Base-by-base conservation (phyloP, 1,284 basidiomycete genomes). In the Trametes sp. region DNA sequence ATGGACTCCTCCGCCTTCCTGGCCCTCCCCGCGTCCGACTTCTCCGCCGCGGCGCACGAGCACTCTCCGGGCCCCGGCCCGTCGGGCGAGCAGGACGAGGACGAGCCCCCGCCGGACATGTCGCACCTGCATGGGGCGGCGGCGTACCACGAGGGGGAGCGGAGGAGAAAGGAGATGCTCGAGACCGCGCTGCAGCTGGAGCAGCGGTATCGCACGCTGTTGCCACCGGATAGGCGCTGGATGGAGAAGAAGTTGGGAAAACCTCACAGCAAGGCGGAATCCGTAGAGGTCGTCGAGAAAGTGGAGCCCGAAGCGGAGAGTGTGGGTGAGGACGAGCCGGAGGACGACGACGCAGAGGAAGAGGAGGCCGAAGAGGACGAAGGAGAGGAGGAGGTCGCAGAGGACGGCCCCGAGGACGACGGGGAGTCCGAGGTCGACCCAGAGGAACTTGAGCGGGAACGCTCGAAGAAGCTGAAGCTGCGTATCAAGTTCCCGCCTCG, bases 1-100 rank as follows among this genome's bases (percentile, higher is more conserved):
- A 89, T 93, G 85, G 92, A 94, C 66, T 75, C 83, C 46, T 76
- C 83, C 53, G 86, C 88, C 1, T 94, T 93, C 75, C 82, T 91
- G 38, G 71, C 80, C 29, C 78, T 92, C 48, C 83, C 88, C 51
- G 82, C 84, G 7, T 77, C 83, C 19, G 80, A 80, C 31, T 90
- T 92, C 71, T 38, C 57, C 10, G 53, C 59, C 4, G 57, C 7
- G 44, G 5, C 61, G 56, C 29, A 50, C 54, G 26, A 58, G 62
- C n/a, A 58, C 54, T n/a, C 2, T 19, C 14, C 45, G n/a, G n/a
- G n/a, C 24, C 61, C 68, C 7, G 55, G 57, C 26, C 35, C 55
- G 1, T 51, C 57, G 5, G 31, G 31, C n/a, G 26, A 58, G 53
- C 31, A 62, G 73, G 8, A 56, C 67, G 45, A 49, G 42, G 52